Conservation (phyloP, 2,329 filamentous ascomycete genomes). For the Raffaelea ambrosiae region DNA sequence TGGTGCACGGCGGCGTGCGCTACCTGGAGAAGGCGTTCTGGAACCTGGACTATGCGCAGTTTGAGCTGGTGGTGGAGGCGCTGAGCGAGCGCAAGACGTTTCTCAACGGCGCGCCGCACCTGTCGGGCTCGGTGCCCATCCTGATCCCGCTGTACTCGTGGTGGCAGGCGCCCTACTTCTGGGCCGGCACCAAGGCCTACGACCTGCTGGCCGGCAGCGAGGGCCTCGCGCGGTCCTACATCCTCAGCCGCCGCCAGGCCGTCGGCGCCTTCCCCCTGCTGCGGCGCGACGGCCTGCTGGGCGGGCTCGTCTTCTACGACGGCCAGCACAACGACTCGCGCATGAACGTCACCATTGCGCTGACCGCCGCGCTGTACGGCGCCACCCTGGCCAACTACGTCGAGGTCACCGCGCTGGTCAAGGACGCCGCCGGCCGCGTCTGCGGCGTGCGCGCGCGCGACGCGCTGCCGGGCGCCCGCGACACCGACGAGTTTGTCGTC, state of each 20-base stretch:
- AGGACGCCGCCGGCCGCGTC: conserved; percentile 60
- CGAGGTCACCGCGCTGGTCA: conserved; percentile 66
- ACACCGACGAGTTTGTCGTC: conserved; percentile 54
- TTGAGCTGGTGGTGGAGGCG: conserved; percentile 71
- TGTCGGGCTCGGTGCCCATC: conserved; percentile 73
- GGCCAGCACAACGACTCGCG: conserved; percentile 80
- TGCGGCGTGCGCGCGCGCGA: conserved; percentile 62
- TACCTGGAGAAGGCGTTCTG: conserved; percentile 81
- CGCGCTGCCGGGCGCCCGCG: conserved; percentile 43
- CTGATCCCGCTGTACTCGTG: conserved; percentile 74
- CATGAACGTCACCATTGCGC: conserved; percentile 76
- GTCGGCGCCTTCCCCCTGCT: conserved; percentile 72
- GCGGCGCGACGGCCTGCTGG: conserved; percentile 62
- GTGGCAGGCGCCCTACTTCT: conserved; percentile 74
- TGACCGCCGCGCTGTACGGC: conserved; percentile 73
- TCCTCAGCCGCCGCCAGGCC: conserved; percentile 68
- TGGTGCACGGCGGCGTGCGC: conserved; percentile 78
- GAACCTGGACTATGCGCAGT: conserved; percentile 78
- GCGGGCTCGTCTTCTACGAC: conserved; percentile 78
- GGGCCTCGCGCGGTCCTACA: conserved; percentile 78
- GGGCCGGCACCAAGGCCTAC: conserved; percentile 65
- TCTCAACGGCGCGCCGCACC: conserved; percentile 71
- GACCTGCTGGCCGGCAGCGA: conserved; percentile 73
- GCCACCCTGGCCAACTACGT: conserved; percentile 73
- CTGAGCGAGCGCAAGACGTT: conserved; percentile 77